These are phyloP conservation scores for Mycena kentingensis DNA, from an alignment of 768 basidiomycete genomes.

Conservation along the genomic window DNA sequence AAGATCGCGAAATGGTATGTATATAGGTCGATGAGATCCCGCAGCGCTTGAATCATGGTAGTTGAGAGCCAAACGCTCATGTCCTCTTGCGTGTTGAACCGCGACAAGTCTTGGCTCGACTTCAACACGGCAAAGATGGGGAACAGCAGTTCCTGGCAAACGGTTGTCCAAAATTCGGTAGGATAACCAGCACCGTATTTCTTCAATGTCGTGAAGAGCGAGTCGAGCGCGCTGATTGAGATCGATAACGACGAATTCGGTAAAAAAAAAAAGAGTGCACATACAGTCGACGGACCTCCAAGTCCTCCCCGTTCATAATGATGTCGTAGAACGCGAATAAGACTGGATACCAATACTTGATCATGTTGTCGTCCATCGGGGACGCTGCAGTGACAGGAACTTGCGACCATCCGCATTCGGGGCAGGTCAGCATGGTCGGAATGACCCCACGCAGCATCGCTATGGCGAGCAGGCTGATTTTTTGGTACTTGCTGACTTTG, in stretches of 20 bases:
- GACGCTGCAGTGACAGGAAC: slow-evolving; percentile 32
- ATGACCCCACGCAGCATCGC: slow-evolving; percentile 95
- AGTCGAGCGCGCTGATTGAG: slow-evolving; percentile 82
- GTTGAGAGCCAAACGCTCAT: slow-evolving; percentile 99
- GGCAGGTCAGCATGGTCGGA: slow-evolving; percentile 83
- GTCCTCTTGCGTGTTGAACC: slow-evolving; percentile 95
- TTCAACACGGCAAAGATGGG: slow-evolving; percentile 97
- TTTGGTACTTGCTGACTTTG: slow-evolving; percentile 99
- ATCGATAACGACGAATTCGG: slow-evolving; percentile 1
- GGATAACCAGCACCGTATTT: slow-evolving; percentile 83
- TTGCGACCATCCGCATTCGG: slow-evolving; percentile 55
- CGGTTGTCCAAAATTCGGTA: slow-evolving; percentile 95
- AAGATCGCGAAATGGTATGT: slow-evolving; percentile 93
- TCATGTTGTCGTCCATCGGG: slow-evolving; percentile 79
- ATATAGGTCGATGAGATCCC: slow-evolving; percentile 93
- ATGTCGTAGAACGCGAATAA: slow-evolving; percentile 99
- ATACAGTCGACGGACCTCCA: slow-evolving; percentile 95
- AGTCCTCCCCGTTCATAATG: slow-evolving; percentile 98
- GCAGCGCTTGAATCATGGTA: slow-evolving; percentile 97
- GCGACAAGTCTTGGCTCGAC: slow-evolving; percentile 86
- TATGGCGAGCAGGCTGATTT: slow-evolving; percentile 93
- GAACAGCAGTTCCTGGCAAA: slow-evolving; percentile 94
- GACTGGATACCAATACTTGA: slow-evolving; percentile 96
- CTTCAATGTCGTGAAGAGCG: slow-evolving; percentile 91
- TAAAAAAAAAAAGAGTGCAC: slow-evolving; percentile 39